Evolutionary conservation across 129 eudicot genomes (phyloP).

Genomic region (Scalesia atractyloides): DNA sequence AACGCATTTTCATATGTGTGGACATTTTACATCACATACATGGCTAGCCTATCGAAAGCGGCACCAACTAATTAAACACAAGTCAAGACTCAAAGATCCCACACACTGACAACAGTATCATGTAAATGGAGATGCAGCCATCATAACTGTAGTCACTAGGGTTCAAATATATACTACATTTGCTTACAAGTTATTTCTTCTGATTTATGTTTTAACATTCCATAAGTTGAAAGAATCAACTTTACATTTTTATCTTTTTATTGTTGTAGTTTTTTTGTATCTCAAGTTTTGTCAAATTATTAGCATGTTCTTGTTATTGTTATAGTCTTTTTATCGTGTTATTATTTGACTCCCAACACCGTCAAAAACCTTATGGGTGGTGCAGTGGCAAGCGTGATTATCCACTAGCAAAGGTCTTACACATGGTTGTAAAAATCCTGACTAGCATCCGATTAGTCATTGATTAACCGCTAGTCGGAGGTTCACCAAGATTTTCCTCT

Average conservation of each 20-base stretch:
- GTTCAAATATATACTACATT: constrained; percentile 16
- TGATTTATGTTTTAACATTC: constrained; percentile 14
- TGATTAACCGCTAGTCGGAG: no score
- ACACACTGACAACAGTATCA: constrained; percentile 3
- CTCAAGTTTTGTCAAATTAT: no score
- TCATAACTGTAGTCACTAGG: constrained; percentile 6
- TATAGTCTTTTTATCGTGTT: not conserved
- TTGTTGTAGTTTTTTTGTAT: not conserved
- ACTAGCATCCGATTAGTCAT: no score
- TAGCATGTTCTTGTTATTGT: not conserved
- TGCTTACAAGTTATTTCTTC: constrained; percentile 15
- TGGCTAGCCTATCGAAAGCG: constrained; percentile 80
- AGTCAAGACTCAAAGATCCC: constrained; percentile 4
- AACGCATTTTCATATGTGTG: constrained; percentile 79
- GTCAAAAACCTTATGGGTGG: not conserved
- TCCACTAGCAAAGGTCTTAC: no score
- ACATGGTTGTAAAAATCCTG: no score
- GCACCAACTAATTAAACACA: constrained; percentile 27
- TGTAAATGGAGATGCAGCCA: not conserved
- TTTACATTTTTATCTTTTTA: not conserved
- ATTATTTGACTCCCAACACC: no score
- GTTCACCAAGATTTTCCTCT: no score
- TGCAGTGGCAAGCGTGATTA: no score
- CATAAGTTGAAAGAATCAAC: not conserved
- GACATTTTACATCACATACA: constrained; percentile 85